Conservation (phyloP, 2,329 filamentous ascomycete genomes). For the Nothomitra cinnamomea region DNA sequence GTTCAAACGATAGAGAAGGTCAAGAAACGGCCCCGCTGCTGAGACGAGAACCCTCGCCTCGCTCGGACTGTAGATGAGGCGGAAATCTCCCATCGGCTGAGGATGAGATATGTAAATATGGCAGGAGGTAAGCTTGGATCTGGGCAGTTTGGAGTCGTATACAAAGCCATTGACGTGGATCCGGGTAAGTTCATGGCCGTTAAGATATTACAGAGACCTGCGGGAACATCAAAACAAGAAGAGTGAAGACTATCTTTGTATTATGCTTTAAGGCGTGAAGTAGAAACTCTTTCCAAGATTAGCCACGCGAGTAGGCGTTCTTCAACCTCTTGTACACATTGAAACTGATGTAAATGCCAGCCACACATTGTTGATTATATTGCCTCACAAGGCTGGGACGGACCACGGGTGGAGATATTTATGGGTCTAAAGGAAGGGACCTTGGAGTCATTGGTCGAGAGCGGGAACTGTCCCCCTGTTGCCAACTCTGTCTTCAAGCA, state of each 20-base stretch:
- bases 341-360: slow-evolving; percentile 4
- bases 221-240: neutral
- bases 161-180: slow-evolving; percentile 11
- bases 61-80: neutral
- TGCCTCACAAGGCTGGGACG: slow-evolving; percentile 1
- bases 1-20: neutral
- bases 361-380: slow-evolving; percentile 10
- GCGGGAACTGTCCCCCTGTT: neutral
- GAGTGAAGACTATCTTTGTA: neutral
- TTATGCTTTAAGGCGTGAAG: neutral
- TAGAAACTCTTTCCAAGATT: neutral
- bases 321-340: neutral
- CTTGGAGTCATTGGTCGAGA: neutral
- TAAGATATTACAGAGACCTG: slow-evolving; percentile 10
- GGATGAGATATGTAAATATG: slow-evolving; percentile 10
- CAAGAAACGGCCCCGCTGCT: neutral
- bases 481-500: slow-evolving; percentile 20
- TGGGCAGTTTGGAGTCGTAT: slow-evolving; percentile 11
- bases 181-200: slow-evolving; percentile 12
- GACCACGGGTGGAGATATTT: slow-evolving; percentile 8
- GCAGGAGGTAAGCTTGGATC: slow-evolving; percentile 4
- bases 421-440: slow-evolving; percentile 8
- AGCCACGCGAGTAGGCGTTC: neutral
- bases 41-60: neutral
- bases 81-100: slow-evolving; percentile 2